A percentile compares a stretch with the other conserved stretches of the same genome.
Conservation (phyloP, 2,329 filamentous ascomycete species). For the Akanthomyces uredinophilus region DNA sequence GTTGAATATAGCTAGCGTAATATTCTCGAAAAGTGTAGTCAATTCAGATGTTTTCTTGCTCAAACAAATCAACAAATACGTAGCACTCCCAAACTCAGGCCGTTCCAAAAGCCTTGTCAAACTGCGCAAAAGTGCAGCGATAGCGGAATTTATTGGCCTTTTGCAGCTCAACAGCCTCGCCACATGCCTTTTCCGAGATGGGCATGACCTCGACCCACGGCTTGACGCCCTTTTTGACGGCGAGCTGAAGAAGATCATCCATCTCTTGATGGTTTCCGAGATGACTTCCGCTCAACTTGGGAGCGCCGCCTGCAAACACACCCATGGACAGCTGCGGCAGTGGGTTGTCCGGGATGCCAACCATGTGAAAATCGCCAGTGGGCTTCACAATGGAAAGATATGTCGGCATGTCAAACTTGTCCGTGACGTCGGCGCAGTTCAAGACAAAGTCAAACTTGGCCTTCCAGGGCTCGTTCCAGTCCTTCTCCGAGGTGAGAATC, state of each 20-base stretch:
- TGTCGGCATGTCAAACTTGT: conserved; percentile 49
- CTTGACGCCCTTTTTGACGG: conserved; percentile 48
- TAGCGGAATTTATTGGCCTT: conserved; percentile 68
- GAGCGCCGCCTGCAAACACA: conserved; percentile 29
- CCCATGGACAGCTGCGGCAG: conserved; percentile 38
- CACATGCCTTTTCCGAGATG: conserved; percentile 62
- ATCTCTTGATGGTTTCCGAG: conserved; percentile 58
- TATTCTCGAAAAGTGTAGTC: no score
- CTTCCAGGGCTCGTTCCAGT: conserved; percentile 52
- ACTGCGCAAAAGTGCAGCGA: conserved; percentile 64
- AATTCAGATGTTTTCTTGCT: no score
- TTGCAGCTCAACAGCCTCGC: conserved; percentile 64
- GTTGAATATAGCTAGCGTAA: no score
- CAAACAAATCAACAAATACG: no score
- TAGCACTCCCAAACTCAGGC: no score
- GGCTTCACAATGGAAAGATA: conserved; percentile 50
- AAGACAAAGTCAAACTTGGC: conserved; percentile 48
- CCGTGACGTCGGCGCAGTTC: conserved; percentile 43
- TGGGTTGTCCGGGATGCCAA: conserved; percentile 50
- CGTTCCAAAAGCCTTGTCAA: no score
- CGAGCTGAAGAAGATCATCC: conserved; percentile 51
- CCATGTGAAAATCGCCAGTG: conserved; percentile 52
- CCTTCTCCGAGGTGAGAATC: conserved; percentile 41
- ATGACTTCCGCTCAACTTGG: conserved; percentile 40
- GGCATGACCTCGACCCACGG: conserved; percentile 58